A percentile compares a stretch with the other conserved stretches of the same genome.
Conservation (phyloP, 331 rosid genomes). For the Dryas integrifolia region DNA sequence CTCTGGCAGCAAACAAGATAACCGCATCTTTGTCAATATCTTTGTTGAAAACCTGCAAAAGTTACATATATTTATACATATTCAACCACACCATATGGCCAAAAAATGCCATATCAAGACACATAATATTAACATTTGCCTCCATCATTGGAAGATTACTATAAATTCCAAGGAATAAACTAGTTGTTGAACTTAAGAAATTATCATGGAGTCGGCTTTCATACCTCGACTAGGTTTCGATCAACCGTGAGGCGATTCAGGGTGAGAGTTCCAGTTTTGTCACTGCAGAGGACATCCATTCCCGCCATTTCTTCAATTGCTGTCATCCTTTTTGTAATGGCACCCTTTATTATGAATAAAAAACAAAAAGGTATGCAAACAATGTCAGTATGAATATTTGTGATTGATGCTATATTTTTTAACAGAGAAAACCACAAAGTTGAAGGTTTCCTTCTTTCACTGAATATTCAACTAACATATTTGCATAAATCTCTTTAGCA, state of each 20-base stretch:
- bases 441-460: background rate
- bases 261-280: slow-evolving; percentile 88
- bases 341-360: slow-evolving; percentile 52
- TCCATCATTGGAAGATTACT: background rate
- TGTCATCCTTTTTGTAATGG: slow-evolving; percentile 88
- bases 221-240: slow-evolving; percentile 65
- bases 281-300: slow-evolving; percentile 92
- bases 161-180: slow-evolving; percentile 2
- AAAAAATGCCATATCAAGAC: background rate
- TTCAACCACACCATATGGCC: slow-evolving; percentile 8
- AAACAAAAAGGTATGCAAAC: background rate
- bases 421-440: background rate
- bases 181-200: background rate
- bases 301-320: slow-evolving; percentile 98
- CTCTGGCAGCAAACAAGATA: slow-evolving; percentile 78
- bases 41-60: slow-evolving; percentile 58
- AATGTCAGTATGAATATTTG: slow-evolving; percentile 14
- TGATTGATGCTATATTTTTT: background rate
- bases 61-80: background rate
- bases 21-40: slow-evolving; percentile 66
- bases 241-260: slow-evolving; percentile 78
- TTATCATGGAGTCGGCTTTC: slow-evolving; percentile 11
- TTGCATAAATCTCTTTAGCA: background rate
- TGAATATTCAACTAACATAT: background rate
- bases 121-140: background rate